Evolutionary conservation across 208 protist species (phyloP), one percentile per base, ranked within the genome.

Genomic region (Acanthamoeba healyi): DNA sequence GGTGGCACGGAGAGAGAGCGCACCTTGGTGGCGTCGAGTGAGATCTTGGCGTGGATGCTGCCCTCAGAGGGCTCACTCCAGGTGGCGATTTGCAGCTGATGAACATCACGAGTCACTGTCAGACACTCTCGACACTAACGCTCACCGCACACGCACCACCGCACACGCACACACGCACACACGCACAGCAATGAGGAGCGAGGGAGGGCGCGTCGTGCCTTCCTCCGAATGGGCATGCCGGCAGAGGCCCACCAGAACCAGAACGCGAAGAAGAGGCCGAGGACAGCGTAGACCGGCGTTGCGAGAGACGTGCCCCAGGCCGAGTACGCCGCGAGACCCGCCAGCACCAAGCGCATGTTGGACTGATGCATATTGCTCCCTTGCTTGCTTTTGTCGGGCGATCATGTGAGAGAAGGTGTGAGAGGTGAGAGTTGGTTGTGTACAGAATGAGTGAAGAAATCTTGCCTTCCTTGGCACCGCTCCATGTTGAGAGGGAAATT

Each of bases 21-120:
- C 17, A 87, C 84, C 84, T 91, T 91, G 54, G 56, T 91, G 42
- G 58, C 84, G 38, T 91, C 84, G 38, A 72, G 58, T 9, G 84
- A 91, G 84, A 91, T 72, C 56, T 63, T 91, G 84, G 84, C 84
- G 32, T 91, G 84, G 56, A 91, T 91, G 84, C 19, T 36, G 34
- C 84, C 84, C 24, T 91, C 84, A 19, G 12, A 42, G 34, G 84
- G 84, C 56, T 91, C 84, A 17, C 38, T 32, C 49, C 49, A 91
- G 6, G 84, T 72, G 6, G 84, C 84, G 56, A 91, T 65, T 72
- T 91, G 84, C 5, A 91, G 32, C 77, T 86, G 26, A 22, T 3
- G 17, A 26, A 24, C 14, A 34, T 5, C 67, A 29, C 34, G 29
- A 10, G 17, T 1, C 14, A 54, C 17, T 19, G 49, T 54, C 65